Evolutionary conservation across 345 rosid species (phyloP).

Genomic region (Toxicodendron radicans): DNA sequence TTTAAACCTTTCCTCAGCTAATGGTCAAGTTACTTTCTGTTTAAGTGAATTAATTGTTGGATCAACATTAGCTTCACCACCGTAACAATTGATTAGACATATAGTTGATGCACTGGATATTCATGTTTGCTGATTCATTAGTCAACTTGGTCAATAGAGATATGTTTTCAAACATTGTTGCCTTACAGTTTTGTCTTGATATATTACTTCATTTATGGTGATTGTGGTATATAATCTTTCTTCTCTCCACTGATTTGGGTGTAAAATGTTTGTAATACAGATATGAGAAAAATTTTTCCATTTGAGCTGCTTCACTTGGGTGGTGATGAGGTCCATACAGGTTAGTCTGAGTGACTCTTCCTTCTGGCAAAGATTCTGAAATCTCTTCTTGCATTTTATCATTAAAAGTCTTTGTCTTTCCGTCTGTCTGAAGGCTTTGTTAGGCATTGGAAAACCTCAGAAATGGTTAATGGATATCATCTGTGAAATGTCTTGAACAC

Average conservation of each 20-base stretch:
- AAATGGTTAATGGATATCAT: neutral
- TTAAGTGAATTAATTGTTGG: neutral
- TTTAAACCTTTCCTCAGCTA: neutral
- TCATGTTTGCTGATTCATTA: neutral
- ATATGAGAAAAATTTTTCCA: constrained; percentile 86
- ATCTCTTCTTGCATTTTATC: neutral
- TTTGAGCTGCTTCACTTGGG: constrained; percentile 97
- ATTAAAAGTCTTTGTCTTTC: neutral
- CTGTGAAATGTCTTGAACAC: neutral
- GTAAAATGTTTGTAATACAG: constrained; percentile 32
- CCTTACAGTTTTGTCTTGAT: neutral
- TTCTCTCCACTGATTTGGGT: neutral
- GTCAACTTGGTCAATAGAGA: neutral
- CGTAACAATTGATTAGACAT: neutral
- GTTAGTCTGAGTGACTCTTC: constrained; percentile 37
- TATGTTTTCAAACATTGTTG: neutral
- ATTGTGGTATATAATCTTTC: neutral
- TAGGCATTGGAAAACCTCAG: neutral
- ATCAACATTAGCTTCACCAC: neutral
- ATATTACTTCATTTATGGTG: constrained; percentile 1
- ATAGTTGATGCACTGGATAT: neutral
- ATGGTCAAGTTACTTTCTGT: constrained; percentile 6
- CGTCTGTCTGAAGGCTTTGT: neutral
- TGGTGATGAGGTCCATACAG: constrained; percentile 94
- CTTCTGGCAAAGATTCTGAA: neutral